Percentiles rank a stretch among this genome's conserved stretches.
These are phyloP conservation scores for Botrytis sinoallii DNA, from an alignment of 2,329 filamentous ascomycete genomes.

Conservation along the genomic window DNA sequence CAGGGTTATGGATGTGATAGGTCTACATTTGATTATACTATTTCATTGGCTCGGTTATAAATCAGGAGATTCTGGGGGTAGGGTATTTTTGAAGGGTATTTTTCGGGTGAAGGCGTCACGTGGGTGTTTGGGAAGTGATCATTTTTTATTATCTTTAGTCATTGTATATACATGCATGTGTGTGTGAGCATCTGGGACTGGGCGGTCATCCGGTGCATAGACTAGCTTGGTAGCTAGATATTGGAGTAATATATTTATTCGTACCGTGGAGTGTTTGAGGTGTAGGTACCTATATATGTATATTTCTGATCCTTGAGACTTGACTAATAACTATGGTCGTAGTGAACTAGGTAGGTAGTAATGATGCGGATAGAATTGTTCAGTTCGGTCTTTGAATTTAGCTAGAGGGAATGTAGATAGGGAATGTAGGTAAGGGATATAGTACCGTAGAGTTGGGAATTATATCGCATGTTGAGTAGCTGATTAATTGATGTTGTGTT, in stretches of 20 bases:
- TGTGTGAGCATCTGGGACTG: background rate
- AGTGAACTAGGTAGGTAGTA: too few species aligned
- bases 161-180: background rate
- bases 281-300: background rate
- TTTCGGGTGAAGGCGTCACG: background rate
- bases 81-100: background rate
- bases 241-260: background rate
- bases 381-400: too few species aligned
- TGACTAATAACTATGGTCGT: too few species aligned
- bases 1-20: background rate
- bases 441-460: too few species aligned
- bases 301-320: background rate
- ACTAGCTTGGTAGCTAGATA: background rate
- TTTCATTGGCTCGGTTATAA: background rate
- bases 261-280: background rate
- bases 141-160: background rate
- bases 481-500: too few species aligned
- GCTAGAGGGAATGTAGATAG: too few species aligned
- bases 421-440: too few species aligned
- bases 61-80: background rate
- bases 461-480: too few species aligned
- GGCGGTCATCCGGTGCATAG: background rate
- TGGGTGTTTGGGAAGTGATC: background rate
- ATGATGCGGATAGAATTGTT: too few species aligned
- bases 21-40: background rate